These are phyloP conservation scores for Tillandsia leiboldiana DNA, from an alignment of 176 grass and related monocot species.

Conservation along the genomic window DNA sequence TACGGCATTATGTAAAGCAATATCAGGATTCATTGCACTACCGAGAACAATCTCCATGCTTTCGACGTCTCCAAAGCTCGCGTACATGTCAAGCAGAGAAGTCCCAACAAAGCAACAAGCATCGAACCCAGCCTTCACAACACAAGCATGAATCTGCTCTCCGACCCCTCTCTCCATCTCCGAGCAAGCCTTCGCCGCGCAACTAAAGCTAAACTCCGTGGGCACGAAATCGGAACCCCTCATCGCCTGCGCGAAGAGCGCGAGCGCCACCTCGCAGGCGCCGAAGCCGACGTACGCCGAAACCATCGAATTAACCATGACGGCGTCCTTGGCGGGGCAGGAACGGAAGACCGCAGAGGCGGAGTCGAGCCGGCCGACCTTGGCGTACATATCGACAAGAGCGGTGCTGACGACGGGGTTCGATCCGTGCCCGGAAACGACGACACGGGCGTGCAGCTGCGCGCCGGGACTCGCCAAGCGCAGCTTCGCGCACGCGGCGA, in stretches of 20 bases:
- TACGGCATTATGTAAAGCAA: constrained; percentile 25
- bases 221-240: constrained; percentile 14
- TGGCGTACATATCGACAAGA: constrained; percentile 28
- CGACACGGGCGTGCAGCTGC: constrained; percentile 24
- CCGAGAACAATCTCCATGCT: constrained; percentile 24
- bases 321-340: constrained; percentile 12
- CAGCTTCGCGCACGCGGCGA: constrained; percentile 23
- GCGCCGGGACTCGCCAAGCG: constrained; percentile 4
- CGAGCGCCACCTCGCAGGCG: constrained; percentile 9
- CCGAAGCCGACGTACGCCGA: constrained; percentile 15
- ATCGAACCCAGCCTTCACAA: constrained; percentile 26
- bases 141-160: constrained; percentile 26
- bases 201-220: constrained; percentile 28
- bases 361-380: constrained; percentile 12
- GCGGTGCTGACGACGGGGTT: constrained; percentile 17
- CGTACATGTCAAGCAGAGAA: constrained; percentile 42
- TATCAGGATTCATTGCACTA: constrained; percentile 9
- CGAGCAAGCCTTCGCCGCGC: constrained; percentile 23
- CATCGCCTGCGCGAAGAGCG: constrained; percentile 19
- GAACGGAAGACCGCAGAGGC: constrained; percentile 4
- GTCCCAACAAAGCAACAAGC: constrained; percentile 26
- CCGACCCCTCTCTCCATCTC: constrained; percentile 22
- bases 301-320: constrained; percentile 31
- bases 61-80: constrained; percentile 18
- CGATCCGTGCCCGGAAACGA: constrained; percentile 11